Evolutionary conservation across 805 yeast species (phyloP).

Genomic region (Ogataea zsoltii): DNA sequence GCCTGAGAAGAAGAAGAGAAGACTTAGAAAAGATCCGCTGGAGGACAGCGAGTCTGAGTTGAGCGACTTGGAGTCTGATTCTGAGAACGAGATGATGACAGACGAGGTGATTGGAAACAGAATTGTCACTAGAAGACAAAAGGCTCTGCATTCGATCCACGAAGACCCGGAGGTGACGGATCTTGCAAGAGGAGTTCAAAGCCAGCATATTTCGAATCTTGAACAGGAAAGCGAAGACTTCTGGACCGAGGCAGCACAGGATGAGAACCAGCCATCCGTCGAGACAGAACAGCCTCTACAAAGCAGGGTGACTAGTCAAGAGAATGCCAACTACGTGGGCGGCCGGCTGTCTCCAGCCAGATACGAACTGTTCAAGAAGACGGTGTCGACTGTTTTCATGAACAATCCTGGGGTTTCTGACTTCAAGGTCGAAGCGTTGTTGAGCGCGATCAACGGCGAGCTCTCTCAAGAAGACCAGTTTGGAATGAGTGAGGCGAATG

Average conservation of each 20-base stretch:
- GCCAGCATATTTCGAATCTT: constrained; percentile 16
- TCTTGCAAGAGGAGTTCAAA: constrained; percentile 27
- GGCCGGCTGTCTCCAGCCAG: constrained; percentile 53
- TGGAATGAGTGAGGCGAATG: constrained; percentile 43
- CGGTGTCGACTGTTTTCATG: constrained; percentile 45
- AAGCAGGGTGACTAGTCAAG: constrained; percentile 20
- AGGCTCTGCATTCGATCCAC: constrained; percentile 26
- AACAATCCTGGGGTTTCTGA: constrained; percentile 42
- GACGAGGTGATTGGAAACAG: constrained; percentile 21
- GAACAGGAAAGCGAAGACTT: constrained; percentile 8
- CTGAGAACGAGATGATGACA: constrained; percentile 22
- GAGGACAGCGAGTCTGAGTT: constrained; percentile 11
- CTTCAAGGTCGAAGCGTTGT: constrained; percentile 27
- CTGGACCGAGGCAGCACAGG: neutral
- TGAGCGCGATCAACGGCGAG: constrained; percentile 26
- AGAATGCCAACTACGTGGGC: constrained; percentile 14
- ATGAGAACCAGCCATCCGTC: neutral
- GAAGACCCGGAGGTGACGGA: constrained; percentile 28
- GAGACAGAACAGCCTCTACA: constrained; percentile 12
- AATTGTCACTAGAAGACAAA: constrained; percentile 21
- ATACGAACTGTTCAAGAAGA: constrained; percentile 44
- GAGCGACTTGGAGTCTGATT: constrained; percentile 28
- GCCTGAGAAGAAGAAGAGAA: constrained; percentile 40
- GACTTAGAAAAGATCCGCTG: constrained; percentile 6
- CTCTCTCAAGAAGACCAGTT: constrained; percentile 49